Percentiles rank a stretch among this genome's conserved stretches.
Conservation (phyloP, 495 filamentous ascomycete species). For the Pyrenopolyporus hunteri region DNA sequence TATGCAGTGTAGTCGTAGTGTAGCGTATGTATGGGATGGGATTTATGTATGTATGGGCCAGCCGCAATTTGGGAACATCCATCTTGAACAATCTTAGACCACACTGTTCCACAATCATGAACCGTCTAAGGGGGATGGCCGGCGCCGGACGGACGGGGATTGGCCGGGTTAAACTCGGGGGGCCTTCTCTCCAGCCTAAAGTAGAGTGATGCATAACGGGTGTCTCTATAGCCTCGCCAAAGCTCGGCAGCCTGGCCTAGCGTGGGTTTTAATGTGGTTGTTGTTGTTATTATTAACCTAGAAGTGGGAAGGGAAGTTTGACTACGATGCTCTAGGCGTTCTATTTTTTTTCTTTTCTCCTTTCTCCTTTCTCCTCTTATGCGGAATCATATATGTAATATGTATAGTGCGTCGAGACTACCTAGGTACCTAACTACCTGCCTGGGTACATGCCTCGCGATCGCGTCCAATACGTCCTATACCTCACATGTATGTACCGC, state of each 20-base stretch:
- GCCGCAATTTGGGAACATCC: conserved; percentile 33
- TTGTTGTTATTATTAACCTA: conserved; percentile 6
- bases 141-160: conserved; percentile 28
- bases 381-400: neutral
- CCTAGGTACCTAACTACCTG: neutral
- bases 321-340: no score
- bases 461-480: no score
- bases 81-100: conserved; percentile 12
- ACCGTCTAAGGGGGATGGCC: neutral
- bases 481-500: no score
- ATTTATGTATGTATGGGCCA: conserved; percentile 10
- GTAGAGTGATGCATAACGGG: conserved; percentile 34
- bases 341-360: neutral
- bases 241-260: conserved; percentile 33
- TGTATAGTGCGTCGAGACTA: neutral
- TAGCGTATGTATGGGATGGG: neutral
- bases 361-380: neutral
- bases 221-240: conserved; percentile 36
- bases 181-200: conserved; percentile 42
- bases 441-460: no score
- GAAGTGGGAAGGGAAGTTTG: no score
- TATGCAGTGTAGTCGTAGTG: neutral
- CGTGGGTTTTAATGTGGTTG: conserved; percentile 21
- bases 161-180: conserved; percentile 43
- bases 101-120: no score